Evolutionary conservation across 163 green algal species (phyloP).

Genomic region (Scenedesmus sp.): DNA sequence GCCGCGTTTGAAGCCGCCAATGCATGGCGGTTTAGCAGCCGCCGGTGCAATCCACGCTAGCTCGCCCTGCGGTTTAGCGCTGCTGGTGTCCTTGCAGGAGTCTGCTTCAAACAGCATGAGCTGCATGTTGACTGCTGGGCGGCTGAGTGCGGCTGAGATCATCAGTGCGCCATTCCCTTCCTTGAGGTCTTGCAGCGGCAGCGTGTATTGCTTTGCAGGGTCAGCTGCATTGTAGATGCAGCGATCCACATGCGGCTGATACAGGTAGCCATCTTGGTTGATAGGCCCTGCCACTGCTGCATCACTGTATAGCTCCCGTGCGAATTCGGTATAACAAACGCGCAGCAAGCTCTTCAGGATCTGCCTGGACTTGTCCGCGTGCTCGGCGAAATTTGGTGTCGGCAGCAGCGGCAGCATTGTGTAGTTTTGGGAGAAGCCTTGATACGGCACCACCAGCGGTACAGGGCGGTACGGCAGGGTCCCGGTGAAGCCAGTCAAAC

Average conservation of each 20-base stretch:
- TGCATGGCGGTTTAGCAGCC: not conserved
- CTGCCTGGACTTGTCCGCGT: not conserved
- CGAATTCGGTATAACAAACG: not conserved
- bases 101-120: conserved; percentile 23
- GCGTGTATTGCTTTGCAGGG: not conserved
- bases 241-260: not conserved
- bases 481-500: not conserved
- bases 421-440: conserved; percentile 17
- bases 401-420: not conserved
- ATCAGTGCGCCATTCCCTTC: not conserved
- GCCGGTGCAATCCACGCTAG: not conserved
- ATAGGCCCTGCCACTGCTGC: not conserved
- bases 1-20: not conserved
- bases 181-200: not conserved
- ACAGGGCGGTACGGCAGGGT: not conserved
- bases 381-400: not conserved
- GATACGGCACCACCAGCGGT: conserved; percentile 24
- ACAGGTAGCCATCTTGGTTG: conserved; percentile 9
- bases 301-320: not conserved
- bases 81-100: not conserved
- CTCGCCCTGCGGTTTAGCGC: not conserved
- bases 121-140: not conserved
- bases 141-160: not conserved
- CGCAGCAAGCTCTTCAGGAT: not conserved
- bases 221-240: not conserved